A percentile compares a stretch with the other conserved stretches of the same genome.
Conservation (phyloP, 148 eudicot genomes). For the Polygonum maritimum region DNA sequence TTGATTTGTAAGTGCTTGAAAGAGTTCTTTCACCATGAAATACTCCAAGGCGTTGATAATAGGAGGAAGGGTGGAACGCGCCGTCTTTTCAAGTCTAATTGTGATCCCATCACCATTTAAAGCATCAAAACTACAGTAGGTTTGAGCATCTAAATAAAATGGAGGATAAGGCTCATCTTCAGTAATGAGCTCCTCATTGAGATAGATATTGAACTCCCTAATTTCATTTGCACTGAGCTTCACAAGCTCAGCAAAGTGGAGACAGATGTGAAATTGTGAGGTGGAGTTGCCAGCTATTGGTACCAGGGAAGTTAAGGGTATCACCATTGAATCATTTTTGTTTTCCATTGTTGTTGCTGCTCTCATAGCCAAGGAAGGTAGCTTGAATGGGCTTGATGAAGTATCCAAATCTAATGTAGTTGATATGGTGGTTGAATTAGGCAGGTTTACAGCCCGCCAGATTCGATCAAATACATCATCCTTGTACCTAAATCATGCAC, state of each 20-base stretch:
- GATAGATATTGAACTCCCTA: not conserved
- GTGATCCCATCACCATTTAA: not conserved
- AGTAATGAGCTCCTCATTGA: not conserved
- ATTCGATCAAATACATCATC: constrained; percentile 13
- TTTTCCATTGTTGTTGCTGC: not conserved
- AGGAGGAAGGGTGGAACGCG: constrained; percentile 15
- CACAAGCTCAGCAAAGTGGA: constrained; percentile 6
- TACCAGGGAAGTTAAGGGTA: not conserved
- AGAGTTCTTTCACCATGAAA: not conserved
- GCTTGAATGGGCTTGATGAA: not conserved
- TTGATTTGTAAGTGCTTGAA: constrained; percentile 5
- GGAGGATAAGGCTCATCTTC: not conserved
- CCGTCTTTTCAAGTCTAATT: constrained; percentile 4
- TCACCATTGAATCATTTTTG: not conserved
- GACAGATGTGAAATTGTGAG: not conserved
- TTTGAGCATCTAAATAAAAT: not conserved
- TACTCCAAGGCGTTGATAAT: constrained; percentile 19
- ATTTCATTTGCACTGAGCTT: constrained; percentile 9
- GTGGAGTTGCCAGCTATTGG: not conserved
- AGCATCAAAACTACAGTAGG: not conserved
- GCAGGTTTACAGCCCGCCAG: not conserved
- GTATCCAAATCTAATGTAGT: not conserved
- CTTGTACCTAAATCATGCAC: constrained; percentile 9
- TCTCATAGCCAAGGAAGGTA: constrained; percentile 7
- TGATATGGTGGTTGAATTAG: not conserved